phyloP scores from a whole-genome alignment of 2,329 filamentous ascomycete species.

The Diaporthe citriasiana region DNA sequence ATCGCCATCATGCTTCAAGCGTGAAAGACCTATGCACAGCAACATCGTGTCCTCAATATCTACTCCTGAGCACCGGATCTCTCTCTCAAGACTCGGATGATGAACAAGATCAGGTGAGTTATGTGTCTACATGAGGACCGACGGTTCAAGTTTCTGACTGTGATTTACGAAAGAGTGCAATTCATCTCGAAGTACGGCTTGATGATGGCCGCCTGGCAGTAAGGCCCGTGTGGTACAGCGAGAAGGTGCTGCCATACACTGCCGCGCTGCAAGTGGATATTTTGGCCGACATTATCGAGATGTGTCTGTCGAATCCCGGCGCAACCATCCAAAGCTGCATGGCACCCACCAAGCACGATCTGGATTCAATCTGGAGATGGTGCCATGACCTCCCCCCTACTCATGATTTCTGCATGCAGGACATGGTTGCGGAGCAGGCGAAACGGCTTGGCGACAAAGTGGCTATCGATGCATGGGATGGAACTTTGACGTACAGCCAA shows the following conservation, averaged over 20 bases:
- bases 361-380: constrained; percentile 60
- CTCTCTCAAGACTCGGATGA: constrained; percentile 36
- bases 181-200: constrained; percentile 53
- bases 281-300: constrained; percentile 56
- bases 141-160: background rate
- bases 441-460: constrained; percentile 50
- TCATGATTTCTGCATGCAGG: constrained; percentile 61
- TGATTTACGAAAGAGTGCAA: constrained; percentile 46
- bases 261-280: constrained; percentile 58
- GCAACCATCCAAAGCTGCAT: constrained; percentile 52
- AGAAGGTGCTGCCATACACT: constrained; percentile 58
- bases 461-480: constrained; percentile 49
- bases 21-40: background rate
- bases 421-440: constrained; percentile 58
- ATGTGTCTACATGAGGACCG: background rate
- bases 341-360: constrained; percentile 48
- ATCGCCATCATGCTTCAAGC: constrained; percentile 45
- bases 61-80: constrained; percentile 44
- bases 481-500: constrained; percentile 44
- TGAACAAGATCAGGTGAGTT: constrained; percentile 47
- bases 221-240: constrained; percentile 57
- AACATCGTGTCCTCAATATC: constrained; percentile 10
- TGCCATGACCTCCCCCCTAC: constrained; percentile 60
- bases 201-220: constrained; percentile 50
- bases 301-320: constrained; percentile 50